Base-by-base conservation (phyloP, 2,329 filamentous ascomycete genomes). In the Cladosporium halotolerans region DNA sequence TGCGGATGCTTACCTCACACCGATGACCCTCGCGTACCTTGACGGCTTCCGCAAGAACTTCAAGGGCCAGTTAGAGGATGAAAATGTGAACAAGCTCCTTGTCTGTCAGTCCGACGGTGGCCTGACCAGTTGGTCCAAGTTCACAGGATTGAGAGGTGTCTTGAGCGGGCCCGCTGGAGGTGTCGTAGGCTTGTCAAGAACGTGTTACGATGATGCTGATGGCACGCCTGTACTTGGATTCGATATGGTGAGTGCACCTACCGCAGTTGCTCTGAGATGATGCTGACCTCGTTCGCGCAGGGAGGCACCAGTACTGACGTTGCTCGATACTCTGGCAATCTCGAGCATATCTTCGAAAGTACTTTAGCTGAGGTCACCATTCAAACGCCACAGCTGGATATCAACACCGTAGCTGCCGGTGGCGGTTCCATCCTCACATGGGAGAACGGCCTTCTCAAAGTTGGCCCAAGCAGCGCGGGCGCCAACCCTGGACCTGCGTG, bases 121-220 rank as follows among this genome's bases (percentile, higher is more conserved):
- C 2, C 64, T 81, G 4, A 76, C 79, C 0, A 85, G 88, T 56
- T 84, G 88, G 44, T 45, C 42, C 28, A 46, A 46, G 59, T 93
- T 95, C 63, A 89, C 86, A 0, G 89, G 89, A 0, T 72, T 93
- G 4, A 84, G 85, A 61, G 88, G 88, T 2, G 91, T 95, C 54
- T 67, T 95, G 4, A 92, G 88, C 0, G 89, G 89, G 0, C 89
- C 89, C 1, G 89, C 89, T 9, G 89, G 88, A 23, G 89, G 89
- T 28, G 89, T 95, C 0, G 88, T 95, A 0, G 89, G 89, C 4
- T 93, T 95, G 66, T 88, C 89, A 23, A 82, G 89, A 16, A 95
- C 89, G 0, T 92, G 86, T 0, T 95, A 90, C 66, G 89, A 95
- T 57, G 77, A 83, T 0, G 75, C 85, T 45, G 91, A 88, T 4